Conservation (phyloP, 768 basidiomycete species). For the Boletus eberwhitei region DNA sequence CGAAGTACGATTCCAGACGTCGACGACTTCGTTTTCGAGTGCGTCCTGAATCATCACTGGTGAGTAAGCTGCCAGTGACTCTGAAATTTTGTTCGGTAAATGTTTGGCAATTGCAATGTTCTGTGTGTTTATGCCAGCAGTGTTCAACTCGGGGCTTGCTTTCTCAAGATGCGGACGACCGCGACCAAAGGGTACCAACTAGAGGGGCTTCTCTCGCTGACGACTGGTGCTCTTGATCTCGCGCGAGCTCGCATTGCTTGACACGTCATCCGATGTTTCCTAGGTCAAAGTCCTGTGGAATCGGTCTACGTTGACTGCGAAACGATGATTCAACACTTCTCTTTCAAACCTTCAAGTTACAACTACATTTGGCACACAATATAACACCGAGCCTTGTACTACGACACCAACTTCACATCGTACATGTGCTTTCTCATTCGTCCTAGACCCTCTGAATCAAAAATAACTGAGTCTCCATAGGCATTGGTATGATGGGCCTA, state of each 20-base stretch:
- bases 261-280: no score
- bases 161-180: neutral
- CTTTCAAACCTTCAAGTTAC: neutral
- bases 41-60: no score
- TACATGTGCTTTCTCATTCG: neutral
- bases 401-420: neutral
- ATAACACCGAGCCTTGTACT: no score
- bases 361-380: neutral
- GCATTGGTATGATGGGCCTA: neutral
- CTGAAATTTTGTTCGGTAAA: no score
- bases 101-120: neutral
- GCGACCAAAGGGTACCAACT: neutral
- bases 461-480: neutral
- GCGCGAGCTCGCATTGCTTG: no score
- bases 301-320: no score
- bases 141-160: no score
- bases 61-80: no score
- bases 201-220: neutral
- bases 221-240: neutral
- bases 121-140: neutral
- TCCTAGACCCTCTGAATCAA: fast-evolving
- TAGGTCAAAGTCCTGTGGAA: neutral
- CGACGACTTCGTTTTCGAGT: no score
- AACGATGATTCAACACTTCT: neutral
- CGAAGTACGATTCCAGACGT: no score